Percentiles rank a stretch among this genome's conserved stretches.
Evolutionary conservation across 1,284 basidiomycete genomes (phyloP).

Genomic region (Ceraceosorus guamensis): DNA sequence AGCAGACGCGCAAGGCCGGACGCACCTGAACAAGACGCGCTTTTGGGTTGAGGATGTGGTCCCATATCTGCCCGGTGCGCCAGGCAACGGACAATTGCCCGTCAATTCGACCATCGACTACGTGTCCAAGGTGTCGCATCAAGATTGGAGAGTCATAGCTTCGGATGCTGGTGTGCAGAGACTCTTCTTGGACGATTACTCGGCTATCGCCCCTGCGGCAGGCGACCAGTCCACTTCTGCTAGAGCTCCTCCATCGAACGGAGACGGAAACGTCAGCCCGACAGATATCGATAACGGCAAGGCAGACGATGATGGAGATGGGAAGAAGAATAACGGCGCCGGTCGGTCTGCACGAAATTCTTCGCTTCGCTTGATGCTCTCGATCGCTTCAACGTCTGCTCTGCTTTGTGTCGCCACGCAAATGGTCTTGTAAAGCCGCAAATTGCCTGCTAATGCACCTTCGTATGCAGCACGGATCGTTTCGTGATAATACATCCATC

Average conservation of each 20-base stretch:
- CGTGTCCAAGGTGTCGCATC: constrained; percentile 22
- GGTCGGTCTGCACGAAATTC: no score
- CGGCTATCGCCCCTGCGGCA: constrained; percentile 30
- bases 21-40: constrained; percentile 34
- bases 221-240: no score
- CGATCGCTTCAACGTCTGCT: no score
- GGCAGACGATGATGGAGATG: neutral
- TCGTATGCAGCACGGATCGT: no score
- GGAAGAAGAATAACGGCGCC: no score
- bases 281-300: neutral
- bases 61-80: constrained; percentile 24
- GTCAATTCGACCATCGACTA: constrained; percentile 15
- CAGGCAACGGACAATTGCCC: constrained; percentile 17
- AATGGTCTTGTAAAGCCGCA: no score
- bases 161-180: constrained; percentile 30
- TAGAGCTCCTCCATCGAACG: no score
- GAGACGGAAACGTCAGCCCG: constrained; percentile 5
- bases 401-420: no score
- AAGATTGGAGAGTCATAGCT: constrained; percentile 27
- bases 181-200: constrained; percentile 31
- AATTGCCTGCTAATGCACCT: no score
- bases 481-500: no score
- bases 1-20: constrained; percentile 27
- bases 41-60: constrained; percentile 30
- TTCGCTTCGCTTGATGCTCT: no score